phyloP scores from a whole-genome alignment of 495 filamentous ascomycete species.

The Parachaetomium inaequale region DNA sequence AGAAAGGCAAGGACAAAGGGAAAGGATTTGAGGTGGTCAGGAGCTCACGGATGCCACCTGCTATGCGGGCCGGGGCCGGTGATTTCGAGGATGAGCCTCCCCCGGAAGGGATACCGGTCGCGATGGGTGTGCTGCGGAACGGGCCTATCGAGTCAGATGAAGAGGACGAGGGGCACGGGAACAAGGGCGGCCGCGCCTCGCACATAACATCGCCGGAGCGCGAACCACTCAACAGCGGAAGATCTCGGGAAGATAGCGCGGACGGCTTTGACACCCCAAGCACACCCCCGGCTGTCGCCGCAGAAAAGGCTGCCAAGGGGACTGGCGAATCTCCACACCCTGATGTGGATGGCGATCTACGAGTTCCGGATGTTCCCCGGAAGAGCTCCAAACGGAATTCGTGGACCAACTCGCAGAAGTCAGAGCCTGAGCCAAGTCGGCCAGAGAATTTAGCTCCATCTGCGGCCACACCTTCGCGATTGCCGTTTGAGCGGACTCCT shows the following conservation, averaged over 20 bases:
- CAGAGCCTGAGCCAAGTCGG: slow-evolving; percentile 1
- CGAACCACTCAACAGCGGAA: slow-evolving; percentile 45
- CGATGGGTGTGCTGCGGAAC: slow-evolving; percentile 53
- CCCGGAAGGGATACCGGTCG: slow-evolving; percentile 56
- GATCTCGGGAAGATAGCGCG: slow-evolving; percentile 36
- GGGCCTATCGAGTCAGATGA: slow-evolving; percentile 59
- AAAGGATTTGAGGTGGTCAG: slow-evolving; percentile 97
- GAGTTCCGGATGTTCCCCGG: slow-evolving; percentile 50
- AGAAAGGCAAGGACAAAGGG: slow-evolving; percentile 80
- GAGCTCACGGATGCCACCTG: slow-evolving; percentile 66
- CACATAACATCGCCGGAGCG: slow-evolving; percentile 32
- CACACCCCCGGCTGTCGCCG: slow-evolving; percentile 40
- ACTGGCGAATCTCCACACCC: neutral
- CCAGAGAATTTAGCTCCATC: slow-evolving; percentile 14
- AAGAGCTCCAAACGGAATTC: slow-evolving; percentile 60
- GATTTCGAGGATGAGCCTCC: slow-evolving; percentile 51
- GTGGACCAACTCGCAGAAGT: slow-evolving; percentile 17
- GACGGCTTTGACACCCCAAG: slow-evolving; percentile 38
- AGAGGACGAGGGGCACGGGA: slow-evolving; percentile 41
- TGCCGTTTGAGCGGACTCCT: slow-evolving; percentile 60
- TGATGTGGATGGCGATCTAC: neutral
- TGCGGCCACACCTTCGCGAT: slow-evolving; percentile 36
- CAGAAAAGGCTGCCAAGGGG: slow-evolving; percentile 45
- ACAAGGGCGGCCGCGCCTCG: slow-evolving; percentile 20
- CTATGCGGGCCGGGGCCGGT: slow-evolving; percentile 52